These are phyloP conservation scores for Brasilioporus rufonigricans DNA, from an alignment of 768 basidiomycete species.

Conservation along the genomic window DNA sequence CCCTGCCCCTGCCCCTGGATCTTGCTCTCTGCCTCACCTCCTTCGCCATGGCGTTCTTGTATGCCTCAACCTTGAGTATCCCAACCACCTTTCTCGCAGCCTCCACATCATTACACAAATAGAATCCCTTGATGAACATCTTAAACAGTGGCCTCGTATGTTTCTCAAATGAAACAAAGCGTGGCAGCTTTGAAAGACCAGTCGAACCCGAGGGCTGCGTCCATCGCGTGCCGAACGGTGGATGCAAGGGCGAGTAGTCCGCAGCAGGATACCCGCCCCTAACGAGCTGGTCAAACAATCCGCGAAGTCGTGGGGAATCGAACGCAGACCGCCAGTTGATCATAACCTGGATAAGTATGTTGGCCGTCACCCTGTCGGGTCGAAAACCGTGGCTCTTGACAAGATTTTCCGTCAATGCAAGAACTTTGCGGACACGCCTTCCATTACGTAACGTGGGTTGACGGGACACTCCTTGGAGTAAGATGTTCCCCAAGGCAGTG, in stretches of 20 bases:
- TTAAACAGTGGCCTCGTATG: slow-evolving; percentile 70
- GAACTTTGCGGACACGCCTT: slow-evolving; percentile 43
- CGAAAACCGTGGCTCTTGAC: slow-evolving; percentile 44
- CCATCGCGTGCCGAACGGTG: slow-evolving; percentile 45
- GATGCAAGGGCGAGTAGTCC: slow-evolving; percentile 26
- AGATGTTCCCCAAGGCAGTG: slow-evolving; percentile 54
- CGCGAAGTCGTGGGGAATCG: slow-evolving; percentile 42
- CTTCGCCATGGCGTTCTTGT: slow-evolving; percentile 9
- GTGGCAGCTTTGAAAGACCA: slow-evolving; percentile 37
- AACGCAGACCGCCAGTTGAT: slow-evolving; percentile 50
- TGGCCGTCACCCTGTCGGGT: slow-evolving; percentile 68
- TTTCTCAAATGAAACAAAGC: slow-evolving; percentile 49
- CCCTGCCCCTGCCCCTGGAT: slow-evolving; percentile 21
- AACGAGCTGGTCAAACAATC: slow-evolving; percentile 64
- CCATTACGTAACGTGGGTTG: slow-evolving; percentile 37
- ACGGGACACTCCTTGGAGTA: slow-evolving; percentile 46
- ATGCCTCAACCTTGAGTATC: slow-evolving; percentile 48
- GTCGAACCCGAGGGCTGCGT: slow-evolving; percentile 13
- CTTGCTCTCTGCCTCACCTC: slow-evolving; percentile 19
- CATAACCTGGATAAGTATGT: slow-evolving; percentile 63
- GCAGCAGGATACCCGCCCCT: slow-evolving; percentile 55
- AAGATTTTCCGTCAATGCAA: slow-evolving; percentile 42
- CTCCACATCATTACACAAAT: slow-evolving; percentile 48
- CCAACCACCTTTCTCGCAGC: slow-evolving; percentile 54
- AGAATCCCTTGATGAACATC: slow-evolving; percentile 69